These are phyloP conservation scores for Glebionis coronaria DNA, from an alignment of 129 eudicot species.

Conservation along the genomic window DNA sequence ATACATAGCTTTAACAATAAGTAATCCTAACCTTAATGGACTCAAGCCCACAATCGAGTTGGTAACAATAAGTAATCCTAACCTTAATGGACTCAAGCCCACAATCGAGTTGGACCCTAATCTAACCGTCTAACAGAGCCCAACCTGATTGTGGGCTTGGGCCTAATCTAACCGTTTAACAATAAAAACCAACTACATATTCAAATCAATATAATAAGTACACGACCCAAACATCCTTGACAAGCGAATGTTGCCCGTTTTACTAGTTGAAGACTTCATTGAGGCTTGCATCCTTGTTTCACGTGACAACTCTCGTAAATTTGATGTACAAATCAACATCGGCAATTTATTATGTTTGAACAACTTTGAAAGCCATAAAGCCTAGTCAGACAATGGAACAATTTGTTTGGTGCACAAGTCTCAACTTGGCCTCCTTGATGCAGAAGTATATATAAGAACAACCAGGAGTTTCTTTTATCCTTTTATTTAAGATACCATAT, in stretches of 20 bases:
- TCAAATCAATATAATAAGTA: neutral
- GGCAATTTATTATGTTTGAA: slow-evolving; percentile 13
- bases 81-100: too few species aligned
- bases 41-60: too few species aligned
- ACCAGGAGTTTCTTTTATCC: neutral
- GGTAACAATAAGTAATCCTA: too few species aligned
- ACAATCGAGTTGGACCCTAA: too few species aligned
- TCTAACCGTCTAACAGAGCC: too few species aligned
- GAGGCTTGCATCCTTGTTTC: neutral
- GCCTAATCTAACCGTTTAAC: too few species aligned
- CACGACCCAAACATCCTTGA: neutral
- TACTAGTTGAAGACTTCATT: neutral
- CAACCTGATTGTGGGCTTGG: too few species aligned
- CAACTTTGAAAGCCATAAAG: slow-evolving; percentile 8
- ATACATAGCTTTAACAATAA: too few species aligned
- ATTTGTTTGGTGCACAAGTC: slow-evolving; percentile 13
- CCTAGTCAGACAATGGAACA: slow-evolving; percentile 26
- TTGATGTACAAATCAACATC: neutral
- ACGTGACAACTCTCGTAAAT: slow-evolving; percentile 10
- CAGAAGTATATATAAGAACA: too few species aligned
- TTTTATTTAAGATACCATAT: neutral
- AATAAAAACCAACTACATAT: neutral
- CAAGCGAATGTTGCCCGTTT: too few species aligned
- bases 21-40: too few species aligned
- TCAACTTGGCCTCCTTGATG: slow-evolving; percentile 22